Evolutionary conservation across 805 yeast genomes (phyloP).

Genomic region (Candida krabiensis): DNA sequence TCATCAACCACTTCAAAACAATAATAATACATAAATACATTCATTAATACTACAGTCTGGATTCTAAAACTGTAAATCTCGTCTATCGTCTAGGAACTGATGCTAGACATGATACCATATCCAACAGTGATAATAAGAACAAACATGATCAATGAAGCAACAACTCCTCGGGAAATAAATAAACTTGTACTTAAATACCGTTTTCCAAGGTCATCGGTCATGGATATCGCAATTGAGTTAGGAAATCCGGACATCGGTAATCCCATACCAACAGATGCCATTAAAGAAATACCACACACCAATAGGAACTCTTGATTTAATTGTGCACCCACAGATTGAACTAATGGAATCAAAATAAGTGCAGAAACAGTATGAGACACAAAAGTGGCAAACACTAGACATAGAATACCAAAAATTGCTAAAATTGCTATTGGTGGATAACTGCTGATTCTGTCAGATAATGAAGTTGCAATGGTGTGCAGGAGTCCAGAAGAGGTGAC

Average conservation of each 20-base stretch:
- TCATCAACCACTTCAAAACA: no score
- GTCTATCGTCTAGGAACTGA: no score
- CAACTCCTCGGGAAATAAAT: slow-evolving; percentile 54
- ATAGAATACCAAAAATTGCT: slow-evolving; percentile 48
- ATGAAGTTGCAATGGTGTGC: slow-evolving; percentile 44
- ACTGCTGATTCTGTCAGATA: slow-evolving; percentile 41
- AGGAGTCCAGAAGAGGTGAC: slow-evolving; percentile 50
- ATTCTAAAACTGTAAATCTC: no score
- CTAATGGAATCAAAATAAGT: slow-evolving; percentile 50
- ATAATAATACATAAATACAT: no score
- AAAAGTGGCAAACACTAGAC: slow-evolving; percentile 53
- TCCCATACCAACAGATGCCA: slow-evolving; percentile 58
- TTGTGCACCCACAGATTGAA: slow-evolving; percentile 47
- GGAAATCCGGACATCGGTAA: slow-evolving; percentile 58
- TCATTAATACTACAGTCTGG: background rate
- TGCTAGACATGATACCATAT: slow-evolving; percentile 44
- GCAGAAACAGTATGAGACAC: slow-evolving; percentile 59
- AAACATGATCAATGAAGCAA: slow-evolving; percentile 47
- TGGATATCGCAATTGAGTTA: slow-evolving; percentile 55
- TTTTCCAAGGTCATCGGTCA: slow-evolving; percentile 55
- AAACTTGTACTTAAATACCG: slow-evolving; percentile 48
- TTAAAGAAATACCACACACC: slow-evolving; percentile 48
- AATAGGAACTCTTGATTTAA: slow-evolving; percentile 47
- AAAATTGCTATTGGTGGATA: slow-evolving; percentile 45
- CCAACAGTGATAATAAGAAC: slow-evolving; percentile 47